These are phyloP conservation scores for Arabidopsis hybrid DNA, from an alignment of 441 rosid species.

Conservation along the genomic window DNA sequence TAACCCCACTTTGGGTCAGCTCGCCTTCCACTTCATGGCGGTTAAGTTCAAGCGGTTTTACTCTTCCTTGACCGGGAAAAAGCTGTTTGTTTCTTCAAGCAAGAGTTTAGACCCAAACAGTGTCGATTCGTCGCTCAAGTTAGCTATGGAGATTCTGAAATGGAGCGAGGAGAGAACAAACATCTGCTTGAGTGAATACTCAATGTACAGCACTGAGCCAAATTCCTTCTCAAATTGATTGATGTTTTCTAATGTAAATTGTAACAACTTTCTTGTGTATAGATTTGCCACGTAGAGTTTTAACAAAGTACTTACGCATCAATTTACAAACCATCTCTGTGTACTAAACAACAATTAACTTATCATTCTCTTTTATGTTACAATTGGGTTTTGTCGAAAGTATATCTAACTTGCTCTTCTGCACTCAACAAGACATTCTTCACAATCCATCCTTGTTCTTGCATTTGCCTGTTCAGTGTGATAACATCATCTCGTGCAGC, in stretches of 20 bases:
- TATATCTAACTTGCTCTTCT: slow-evolving; percentile 70
- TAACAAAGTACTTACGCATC: slow-evolving; percentile 6
- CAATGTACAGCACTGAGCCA: slow-evolving; percentile 87
- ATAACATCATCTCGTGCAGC: slow-evolving; percentile 45
- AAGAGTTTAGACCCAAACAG: slow-evolving; percentile 80
- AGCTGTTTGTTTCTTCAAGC: slow-evolving; percentile 70
- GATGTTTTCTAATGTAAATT: slow-evolving; percentile 43
- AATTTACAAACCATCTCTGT: slow-evolving; percentile 34
- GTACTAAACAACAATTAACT: slow-evolving; percentile 32
- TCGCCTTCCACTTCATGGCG: slow-evolving; percentile 81
- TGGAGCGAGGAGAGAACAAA: slow-evolving; percentile 89
- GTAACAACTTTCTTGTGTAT: slow-evolving; percentile 38
- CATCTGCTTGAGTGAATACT: slow-evolving; percentile 77
- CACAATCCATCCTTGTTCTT: slow-evolving; percentile 66
- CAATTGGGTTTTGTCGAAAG: slow-evolving; percentile 62
- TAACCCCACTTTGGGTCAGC: slow-evolving; percentile 81
- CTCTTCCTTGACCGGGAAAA: slow-evolving; percentile 75
- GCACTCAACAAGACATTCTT: slow-evolving; percentile 70
- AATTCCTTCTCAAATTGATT: slow-evolving; percentile 77
- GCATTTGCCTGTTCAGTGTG: slow-evolving; percentile 58
- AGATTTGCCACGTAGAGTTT: slow-evolving; percentile 31
- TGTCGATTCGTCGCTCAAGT: slow-evolving; percentile 74
- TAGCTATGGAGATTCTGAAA: slow-evolving; percentile 90
- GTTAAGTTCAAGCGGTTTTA: slow-evolving; percentile 91
- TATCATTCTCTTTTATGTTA: slow-evolving; percentile 20